These are phyloP conservation scores for Neopestalotiopsis sp. DNA, from an alignment of 2,329 filamentous ascomycete genomes.

Conservation along the genomic window DNA sequence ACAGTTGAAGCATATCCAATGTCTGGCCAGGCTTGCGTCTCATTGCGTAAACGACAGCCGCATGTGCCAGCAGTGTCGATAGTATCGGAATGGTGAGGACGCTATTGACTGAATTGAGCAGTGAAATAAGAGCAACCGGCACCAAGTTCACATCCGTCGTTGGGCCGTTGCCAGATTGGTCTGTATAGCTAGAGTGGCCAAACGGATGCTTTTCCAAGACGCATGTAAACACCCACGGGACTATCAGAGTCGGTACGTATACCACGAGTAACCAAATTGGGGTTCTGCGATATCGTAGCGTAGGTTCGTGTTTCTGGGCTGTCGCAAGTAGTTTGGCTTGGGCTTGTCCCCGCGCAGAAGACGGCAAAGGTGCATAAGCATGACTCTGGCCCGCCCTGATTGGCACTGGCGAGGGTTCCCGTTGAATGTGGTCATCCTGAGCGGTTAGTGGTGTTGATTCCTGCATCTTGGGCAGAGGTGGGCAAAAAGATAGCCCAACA, in stretches of 20 bases:
- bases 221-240: slow-evolving; percentile 22
- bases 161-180: slow-evolving; percentile 3
- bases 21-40: slow-evolving; percentile 22
- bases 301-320: slow-evolving; percentile 9
- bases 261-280: slow-evolving; percentile 16
- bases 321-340: too few relatives aligned
- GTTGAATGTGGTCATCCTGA: background rate
- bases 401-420: background rate
- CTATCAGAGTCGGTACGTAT: slow-evolving; percentile 23
- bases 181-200: background rate
- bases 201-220: slow-evolving; percentile 18
- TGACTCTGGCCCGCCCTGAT: background rate
- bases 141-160: slow-evolving; percentile 17
- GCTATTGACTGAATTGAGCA: slow-evolving; percentile 22
- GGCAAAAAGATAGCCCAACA: background rate
- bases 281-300: slow-evolving; percentile 18
- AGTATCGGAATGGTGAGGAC: slow-evolving; percentile 26
- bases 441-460: slow-evolving; percentile 1
- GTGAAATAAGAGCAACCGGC: slow-evolving; percentile 19
- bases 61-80: slow-evolving; percentile 21
- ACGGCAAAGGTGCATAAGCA: background rate
- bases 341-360: background rate
- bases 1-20: slow-evolving; percentile 26
- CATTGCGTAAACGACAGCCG: slow-evolving; percentile 27
- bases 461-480: background rate